These are phyloP conservation scores for Carpinus fangiana DNA, from an alignment of 306 rosid species.

Conservation along the genomic window DNA sequence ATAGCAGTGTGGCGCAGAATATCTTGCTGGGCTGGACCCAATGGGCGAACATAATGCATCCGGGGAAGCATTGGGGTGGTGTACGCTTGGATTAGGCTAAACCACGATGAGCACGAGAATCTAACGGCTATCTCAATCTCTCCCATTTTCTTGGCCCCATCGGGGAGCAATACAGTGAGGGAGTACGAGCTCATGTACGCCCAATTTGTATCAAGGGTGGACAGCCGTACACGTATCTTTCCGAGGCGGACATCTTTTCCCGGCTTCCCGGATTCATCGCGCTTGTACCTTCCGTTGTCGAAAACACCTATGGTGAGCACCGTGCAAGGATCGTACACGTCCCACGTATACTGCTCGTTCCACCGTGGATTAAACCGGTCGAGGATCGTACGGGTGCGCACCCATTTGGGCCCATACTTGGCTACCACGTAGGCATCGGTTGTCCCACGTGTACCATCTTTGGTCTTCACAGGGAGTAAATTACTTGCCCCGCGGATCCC, in stretches of 20 bases:
- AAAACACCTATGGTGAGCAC: slow-evolving; percentile 77
- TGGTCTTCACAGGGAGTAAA: slow-evolving; percentile 75
- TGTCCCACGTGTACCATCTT: slow-evolving; percentile 69
- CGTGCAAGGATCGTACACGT: slow-evolving; percentile 79
- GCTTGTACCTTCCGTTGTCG: slow-evolving; percentile 67
- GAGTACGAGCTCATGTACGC: slow-evolving; percentile 63
- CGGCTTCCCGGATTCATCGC: slow-evolving; percentile 46
- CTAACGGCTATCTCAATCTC: slow-evolving; percentile 79
- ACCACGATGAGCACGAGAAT: slow-evolving; percentile 78
- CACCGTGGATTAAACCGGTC: slow-evolving; percentile 82
- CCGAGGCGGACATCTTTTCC: slow-evolving; percentile 65
- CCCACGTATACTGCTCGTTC: slow-evolving; percentile 96
- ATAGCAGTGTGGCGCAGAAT: slow-evolving; percentile 69
- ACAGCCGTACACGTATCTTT: slow-evolving; percentile 66
- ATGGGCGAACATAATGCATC: slow-evolving; percentile 77
- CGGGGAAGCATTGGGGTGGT: slow-evolving; percentile 68
- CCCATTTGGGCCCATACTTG: slow-evolving; percentile 87
- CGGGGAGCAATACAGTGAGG: slow-evolving; percentile 60
- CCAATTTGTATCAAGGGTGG: slow-evolving; percentile 68
- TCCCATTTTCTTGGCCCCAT: slow-evolving; percentile 89
- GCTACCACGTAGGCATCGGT: slow-evolving; percentile 79
- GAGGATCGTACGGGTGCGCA: slow-evolving; percentile 72
- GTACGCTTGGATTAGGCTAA: slow-evolving; percentile 74
- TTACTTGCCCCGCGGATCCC: slow-evolving; percentile 80
- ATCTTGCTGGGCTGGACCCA: slow-evolving; percentile 83